phyloP scores from a whole-genome alignment of 768 basidiomycete species.

The Rhodotorula taiwanensis region DNA sequence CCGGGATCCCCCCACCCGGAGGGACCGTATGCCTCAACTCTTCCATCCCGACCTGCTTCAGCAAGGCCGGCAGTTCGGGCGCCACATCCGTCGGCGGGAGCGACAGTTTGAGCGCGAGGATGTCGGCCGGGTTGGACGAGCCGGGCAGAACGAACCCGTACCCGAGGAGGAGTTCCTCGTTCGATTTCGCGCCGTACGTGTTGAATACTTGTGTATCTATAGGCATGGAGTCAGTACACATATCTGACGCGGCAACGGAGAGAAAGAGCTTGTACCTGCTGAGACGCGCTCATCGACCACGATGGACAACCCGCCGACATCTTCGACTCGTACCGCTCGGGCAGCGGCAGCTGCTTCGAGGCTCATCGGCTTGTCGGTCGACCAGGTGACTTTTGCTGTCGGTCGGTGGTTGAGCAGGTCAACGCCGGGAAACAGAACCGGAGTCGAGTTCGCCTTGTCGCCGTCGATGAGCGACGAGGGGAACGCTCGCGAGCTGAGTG shows the following conservation, averaged over 20 bases:
- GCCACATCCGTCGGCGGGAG: too few relatives aligned
- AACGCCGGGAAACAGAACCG: slow-evolving; percentile 77
- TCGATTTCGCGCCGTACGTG: slow-evolving; percentile 76
- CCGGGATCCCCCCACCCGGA: slow-evolving; percentile 40
- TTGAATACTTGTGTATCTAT: slow-evolving; percentile 20
- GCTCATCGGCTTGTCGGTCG: slow-evolving; percentile 45
- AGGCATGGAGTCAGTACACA: background rate
- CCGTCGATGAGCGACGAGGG: slow-evolving; percentile 69
- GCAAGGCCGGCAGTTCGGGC: background rate
- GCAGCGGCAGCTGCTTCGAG: too few relatives aligned
- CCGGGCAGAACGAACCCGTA: slow-evolving; percentile 79
- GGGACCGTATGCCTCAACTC: slow-evolving; percentile 52
- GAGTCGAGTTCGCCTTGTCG: slow-evolving; percentile 54
- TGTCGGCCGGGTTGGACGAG: slow-evolving; percentile 73
- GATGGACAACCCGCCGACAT: slow-evolving; percentile 21
- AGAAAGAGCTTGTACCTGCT: background rate
- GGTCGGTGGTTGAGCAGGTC: slow-evolving; percentile 82
- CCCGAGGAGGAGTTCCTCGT: slow-evolving; percentile 79
- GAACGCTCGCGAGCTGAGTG: slow-evolving; percentile 82
- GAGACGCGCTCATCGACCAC: slow-evolving; percentile 21
- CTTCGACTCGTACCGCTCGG: too few relatives aligned
- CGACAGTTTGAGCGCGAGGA: slow-evolving; percentile 50
- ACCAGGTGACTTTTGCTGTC: slow-evolving; percentile 74
- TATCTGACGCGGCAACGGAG: too few relatives aligned
- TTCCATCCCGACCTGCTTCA: slow-evolving; percentile 49